Evolutionary conservation across 2,329 filamentous ascomycete species (phyloP), one percentile per base, ranked within the genome.

Genomic region (Ambrosiella xylebori): DNA sequence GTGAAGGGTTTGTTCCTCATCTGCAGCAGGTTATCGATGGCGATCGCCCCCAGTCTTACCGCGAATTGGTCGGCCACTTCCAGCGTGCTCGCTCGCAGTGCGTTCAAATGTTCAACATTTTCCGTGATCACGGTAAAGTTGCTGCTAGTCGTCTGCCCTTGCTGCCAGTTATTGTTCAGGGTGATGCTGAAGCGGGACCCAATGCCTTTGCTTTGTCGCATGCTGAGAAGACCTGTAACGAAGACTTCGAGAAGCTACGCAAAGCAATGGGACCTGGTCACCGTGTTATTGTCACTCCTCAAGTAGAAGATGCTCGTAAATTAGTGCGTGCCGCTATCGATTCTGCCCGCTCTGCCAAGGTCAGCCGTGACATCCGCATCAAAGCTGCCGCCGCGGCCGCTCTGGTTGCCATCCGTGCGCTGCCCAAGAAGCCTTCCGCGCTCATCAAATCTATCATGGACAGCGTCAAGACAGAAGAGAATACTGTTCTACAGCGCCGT

Each of bases 371-470:
- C 69, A 74, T 89, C 56, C 85, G 93, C 41, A 85, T 98, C 68
- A 84, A 83, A 67, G 88, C 93, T 13, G 86, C 88, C 6, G 87
- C 89, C 17, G 88, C 91, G 9, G 88, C 87, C 62, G 90, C 90
- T 9, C 73, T 97, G 59, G 86, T 98, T 54, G 85, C 89, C n/a
- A 83, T 97, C 71, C 81, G 83, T 59, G 78, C 86, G 37, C 77
- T 96, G 8, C 91, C 94, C 0, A 97, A 95, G 78, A 97, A 95
- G 68, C 89, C 91, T 8, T 89, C 88, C 61, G 80, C 84, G 15
- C 81, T 95, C 11, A 98, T 98, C 71, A 96, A 95, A 71, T 88
- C 84, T 1, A 86, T 98, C 70, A 98, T 98, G 93, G 93, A 98
- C 68, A 97, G 91, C 65, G 80, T 98, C 66, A 98, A 97, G 71